Evolutionary conservation across 2,329 filamentous ascomycete genomes (phyloP).

Genomic region (Fonsecaea pugnacius): DNA sequence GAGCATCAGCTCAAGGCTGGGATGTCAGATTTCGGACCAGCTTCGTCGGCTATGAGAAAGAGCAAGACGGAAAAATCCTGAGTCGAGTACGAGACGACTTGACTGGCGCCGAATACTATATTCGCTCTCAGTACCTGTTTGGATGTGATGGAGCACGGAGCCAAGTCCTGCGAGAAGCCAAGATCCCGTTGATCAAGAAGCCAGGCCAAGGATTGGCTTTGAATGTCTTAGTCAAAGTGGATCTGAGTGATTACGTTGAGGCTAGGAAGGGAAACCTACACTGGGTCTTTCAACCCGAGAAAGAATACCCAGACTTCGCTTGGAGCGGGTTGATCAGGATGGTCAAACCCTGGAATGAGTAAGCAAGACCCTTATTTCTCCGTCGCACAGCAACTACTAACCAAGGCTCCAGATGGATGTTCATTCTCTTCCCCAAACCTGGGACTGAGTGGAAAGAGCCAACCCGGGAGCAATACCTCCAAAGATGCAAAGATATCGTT

Average conservation of each 20-base stretch:
- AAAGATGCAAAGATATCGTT: slow-evolving; percentile 56
- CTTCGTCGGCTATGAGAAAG: slow-evolving; percentile 41
- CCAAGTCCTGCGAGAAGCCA: slow-evolving; percentile 52
- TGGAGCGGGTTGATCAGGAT: slow-evolving; percentile 60
- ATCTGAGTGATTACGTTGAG: slow-evolving; percentile 57
- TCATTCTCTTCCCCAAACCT: slow-evolving; percentile 56
- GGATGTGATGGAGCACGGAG: slow-evolving; percentile 61
- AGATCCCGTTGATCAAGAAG: slow-evolving; percentile 52
- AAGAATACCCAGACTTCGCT: slow-evolving; percentile 57
- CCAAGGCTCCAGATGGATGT: slow-evolving; percentile 53
- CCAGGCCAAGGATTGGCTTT: slow-evolving; percentile 56
- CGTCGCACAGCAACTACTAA: slow-evolving; percentile 5
- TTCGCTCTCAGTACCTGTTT: slow-evolving; percentile 59
- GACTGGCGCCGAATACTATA: slow-evolving; percentile 41
- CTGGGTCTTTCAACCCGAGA: slow-evolving; percentile 62
- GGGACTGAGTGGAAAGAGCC: slow-evolving; percentile 48
- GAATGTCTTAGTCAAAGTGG: slow-evolving; percentile 56
- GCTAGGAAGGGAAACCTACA: slow-evolving; percentile 63
- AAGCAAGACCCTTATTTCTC: slow-evolving; percentile 7
- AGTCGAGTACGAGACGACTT: slow-evolving; percentile 46
- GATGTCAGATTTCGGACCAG: slow-evolving; percentile 48
- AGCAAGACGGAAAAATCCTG: slow-evolving; percentile 41
- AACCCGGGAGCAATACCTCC: slow-evolving; percentile 53
- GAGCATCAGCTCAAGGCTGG: slow-evolving; percentile 46
- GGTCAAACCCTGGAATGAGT: slow-evolving; percentile 66